These are phyloP conservation scores for Phtheirospermum japonicum DNA, from an alignment of 257 asterid species.

Conservation along the genomic window DNA sequence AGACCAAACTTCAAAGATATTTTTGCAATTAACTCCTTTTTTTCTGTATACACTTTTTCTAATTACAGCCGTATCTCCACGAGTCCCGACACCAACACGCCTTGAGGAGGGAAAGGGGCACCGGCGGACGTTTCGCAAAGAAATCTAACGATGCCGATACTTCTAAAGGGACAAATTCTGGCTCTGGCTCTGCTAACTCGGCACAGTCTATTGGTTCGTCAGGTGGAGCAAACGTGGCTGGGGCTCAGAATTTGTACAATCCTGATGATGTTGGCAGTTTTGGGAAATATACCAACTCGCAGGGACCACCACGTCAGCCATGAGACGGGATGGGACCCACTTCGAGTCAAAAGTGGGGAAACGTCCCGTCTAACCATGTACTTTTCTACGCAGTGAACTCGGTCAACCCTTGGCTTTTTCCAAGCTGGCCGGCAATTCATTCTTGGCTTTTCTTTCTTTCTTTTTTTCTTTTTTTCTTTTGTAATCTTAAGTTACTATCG, in stretches of 20 bases:
- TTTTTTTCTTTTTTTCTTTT: too few relatives aligned
- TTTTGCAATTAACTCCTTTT: neutral
- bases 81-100: constrained; percentile 98
- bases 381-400: constrained; percentile 34
- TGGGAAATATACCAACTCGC: constrained; percentile 40
- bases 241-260: constrained; percentile 26
- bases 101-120: constrained; percentile 69
- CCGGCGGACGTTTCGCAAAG: constrained; percentile 88
- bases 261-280: constrained; percentile 28
- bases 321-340: constrained; percentile 31
- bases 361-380: constrained; percentile 26
- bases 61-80: constrained; percentile 74
- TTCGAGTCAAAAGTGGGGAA: constrained; percentile 33
- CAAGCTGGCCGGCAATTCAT: constrained; percentile 77
- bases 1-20: neutral
- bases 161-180: constrained; percentile 38
- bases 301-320: constrained; percentile 34
- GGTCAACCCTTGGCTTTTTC: constrained; percentile 36
- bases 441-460: constrained; percentile 64
- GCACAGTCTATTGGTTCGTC: constrained; percentile 41
- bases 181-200: constrained; percentile 37
- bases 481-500: constrained; percentile 3
- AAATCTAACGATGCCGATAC: constrained; percentile 41
- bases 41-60: constrained; percentile 1
- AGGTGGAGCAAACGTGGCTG: constrained; percentile 30